Base-by-base conservation (phyloP, 192 early-diverging fungal species). In the Backusella mclennaniae region DNA sequence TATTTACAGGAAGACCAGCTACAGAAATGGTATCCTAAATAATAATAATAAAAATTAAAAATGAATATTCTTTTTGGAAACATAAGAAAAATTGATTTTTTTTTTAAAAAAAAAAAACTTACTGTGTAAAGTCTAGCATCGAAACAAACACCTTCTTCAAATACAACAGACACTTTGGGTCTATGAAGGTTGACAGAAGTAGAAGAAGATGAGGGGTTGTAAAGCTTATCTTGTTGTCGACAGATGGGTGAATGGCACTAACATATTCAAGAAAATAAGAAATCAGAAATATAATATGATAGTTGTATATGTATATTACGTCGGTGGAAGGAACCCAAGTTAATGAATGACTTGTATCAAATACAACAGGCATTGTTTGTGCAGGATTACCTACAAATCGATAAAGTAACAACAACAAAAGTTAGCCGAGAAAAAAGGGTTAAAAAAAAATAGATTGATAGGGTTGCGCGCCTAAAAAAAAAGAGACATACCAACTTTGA, bases 281-380 rank as follows among this genome's bases (percentile, higher is more conserved):
- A 33, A 38, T 26, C 11, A 76, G 36, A 53, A 53, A 70, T 39
- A 23, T 0, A 44, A n/a, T 67, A 41, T 36, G 0, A 1, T 26
- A 66, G 14, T 15, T 6, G 33, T 15, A 56, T 29, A 73, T 35
- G 5, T 35, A 3, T 44, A 46, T 66, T 77, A 77, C 76, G 36
- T 66, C 38, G 17, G 59, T 46, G 31, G 75, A 73, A 73, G 79
- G 75, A 17, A 80, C 75, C 79, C 79, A 80, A 15, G 79, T 69
- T 19, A 80, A 71, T 35, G 72, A 76, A 14, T 67, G 73, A 42
- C 79, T 73, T 72, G 79, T 80, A 73, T 80, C 79, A 52, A 73
- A 80, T 36, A 77, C 35, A 26, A 80, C 76, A 21, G 70, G n/a
- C 26, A 80, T 73, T 59, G 49, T 41, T 77, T 80, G 79, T 41